Evolutionary conservation across 1,284 basidiomycete species (phyloP).

Genomic region (Rhizoctonia solani): DNA sequence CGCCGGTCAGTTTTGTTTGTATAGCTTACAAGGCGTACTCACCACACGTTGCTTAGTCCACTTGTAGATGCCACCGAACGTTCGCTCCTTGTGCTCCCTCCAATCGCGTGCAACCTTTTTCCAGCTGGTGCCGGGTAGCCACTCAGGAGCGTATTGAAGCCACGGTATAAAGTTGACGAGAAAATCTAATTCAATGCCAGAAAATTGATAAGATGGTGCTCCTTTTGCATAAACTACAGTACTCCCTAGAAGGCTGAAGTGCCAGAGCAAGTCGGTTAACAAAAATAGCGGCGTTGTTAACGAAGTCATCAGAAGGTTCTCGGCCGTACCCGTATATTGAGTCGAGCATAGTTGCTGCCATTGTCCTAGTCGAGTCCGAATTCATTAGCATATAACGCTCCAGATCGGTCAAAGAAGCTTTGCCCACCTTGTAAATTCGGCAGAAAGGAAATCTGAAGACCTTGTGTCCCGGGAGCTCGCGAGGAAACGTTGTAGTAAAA

Average conservation of each 20-base stretch:
- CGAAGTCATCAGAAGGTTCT: background rate
- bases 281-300: background rate
- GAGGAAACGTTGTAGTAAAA: conserved; percentile 2
- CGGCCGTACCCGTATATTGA: conserved; percentile 4
- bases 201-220: too few relatives aligned
- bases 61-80: background rate
- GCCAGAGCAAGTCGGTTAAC: background rate
- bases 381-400: background rate
- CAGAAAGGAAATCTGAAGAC: background rate
- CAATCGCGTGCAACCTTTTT: background rate
- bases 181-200: too few relatives aligned
- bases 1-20: background rate
- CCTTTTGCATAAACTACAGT: too few relatives aligned
- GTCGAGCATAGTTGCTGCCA: conserved; percentile 2
- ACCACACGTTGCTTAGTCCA: conserved; percentile 16
- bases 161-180: conserved; percentile 13
- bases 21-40: background rate
- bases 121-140: conserved; percentile 7
- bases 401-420: background rate
- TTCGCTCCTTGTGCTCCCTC: background rate
- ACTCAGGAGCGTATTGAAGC: background rate
- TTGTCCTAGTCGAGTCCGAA: background rate
- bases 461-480: background rate
- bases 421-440: too few relatives aligned
- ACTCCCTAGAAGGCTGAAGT: background rate